phyloP scores from a whole-genome alignment of 805 yeast species.

The Schwanniomyces polymorphus region DNA sequence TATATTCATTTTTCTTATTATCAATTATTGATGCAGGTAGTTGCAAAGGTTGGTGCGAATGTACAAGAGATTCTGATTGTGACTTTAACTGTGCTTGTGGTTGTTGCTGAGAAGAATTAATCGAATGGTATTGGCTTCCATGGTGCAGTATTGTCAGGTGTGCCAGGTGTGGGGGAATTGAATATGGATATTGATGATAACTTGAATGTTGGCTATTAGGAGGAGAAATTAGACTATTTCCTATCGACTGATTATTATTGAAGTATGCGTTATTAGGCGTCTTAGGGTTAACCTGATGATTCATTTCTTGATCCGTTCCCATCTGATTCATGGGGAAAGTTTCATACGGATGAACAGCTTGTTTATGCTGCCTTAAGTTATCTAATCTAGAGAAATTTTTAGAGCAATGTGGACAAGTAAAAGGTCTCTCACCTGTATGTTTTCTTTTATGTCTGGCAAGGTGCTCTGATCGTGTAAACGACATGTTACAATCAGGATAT shows the following conservation, averaged over 20 bases:
- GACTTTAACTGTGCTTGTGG: neutral
- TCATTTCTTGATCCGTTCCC: neutral
- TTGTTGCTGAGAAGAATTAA: neutral
- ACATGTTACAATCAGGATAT: conserved; percentile 82
- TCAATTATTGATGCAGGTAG: conserved; percentile 1
- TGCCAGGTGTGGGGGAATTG: neutral
- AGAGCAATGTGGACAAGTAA: conserved; percentile 79
- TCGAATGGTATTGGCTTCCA: neutral
- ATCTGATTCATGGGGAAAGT: conserved; percentile 11
- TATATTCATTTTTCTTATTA: conserved; percentile 18
- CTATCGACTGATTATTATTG: conserved; percentile 1
- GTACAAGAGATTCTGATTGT: conserved; percentile 2
- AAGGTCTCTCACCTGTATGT: conserved; percentile 94
- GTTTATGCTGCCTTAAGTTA: conserved; percentile 87
- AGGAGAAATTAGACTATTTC: conserved; percentile 19
- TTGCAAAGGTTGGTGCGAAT: conserved; percentile 4
- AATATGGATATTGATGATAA: conserved; percentile 1
- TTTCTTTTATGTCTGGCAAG: conserved; percentile 89
- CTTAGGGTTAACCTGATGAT: conserved; percentile 5
- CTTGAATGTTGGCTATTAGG: conserved; percentile 17
- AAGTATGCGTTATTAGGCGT: conserved; percentile 10
- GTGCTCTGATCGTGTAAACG: conserved; percentile 89
- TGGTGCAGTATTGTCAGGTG: neutral
- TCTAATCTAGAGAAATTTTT: conserved; percentile 82
- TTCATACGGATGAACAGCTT: conserved; percentile 58